These are phyloP conservation scores for Sextonia rubra DNA, from an alignment of 164 flowering plant species.

Conservation along the genomic window DNA sequence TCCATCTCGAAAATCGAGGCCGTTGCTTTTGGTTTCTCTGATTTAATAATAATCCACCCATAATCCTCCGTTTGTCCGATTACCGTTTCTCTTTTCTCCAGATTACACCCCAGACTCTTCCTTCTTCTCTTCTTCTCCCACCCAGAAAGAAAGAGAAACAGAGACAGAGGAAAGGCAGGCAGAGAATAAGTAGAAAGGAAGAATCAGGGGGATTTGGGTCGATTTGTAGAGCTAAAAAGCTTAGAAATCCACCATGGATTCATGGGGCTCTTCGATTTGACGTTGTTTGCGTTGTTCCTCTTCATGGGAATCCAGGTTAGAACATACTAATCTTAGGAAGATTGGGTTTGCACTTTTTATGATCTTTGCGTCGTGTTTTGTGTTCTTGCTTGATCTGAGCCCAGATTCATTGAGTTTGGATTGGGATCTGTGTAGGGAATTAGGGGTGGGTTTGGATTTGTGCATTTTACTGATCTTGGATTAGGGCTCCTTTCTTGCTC, in stretches of 20 bases:
- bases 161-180: not conserved
- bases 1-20: slow-evolving; percentile 43
- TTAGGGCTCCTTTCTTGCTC: not conserved
- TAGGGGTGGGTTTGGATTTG: slow-evolving; percentile 11
- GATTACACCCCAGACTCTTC: not conserved
- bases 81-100: not conserved
- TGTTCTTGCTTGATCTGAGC: slow-evolving; percentile 18
- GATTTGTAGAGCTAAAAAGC: slow-evolving; percentile 11
- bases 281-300: not conserved
- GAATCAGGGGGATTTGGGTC: slow-evolving; percentile 1
- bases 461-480: not conserved
- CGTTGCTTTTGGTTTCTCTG: not conserved
- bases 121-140: not conserved
- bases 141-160: too few species aligned
- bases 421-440: slow-evolving; percentile 57
- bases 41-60: not conserved
- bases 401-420: slow-evolving; percentile 60
- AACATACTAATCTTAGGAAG: too few species aligned
- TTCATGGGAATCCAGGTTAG: slow-evolving; percentile 30
- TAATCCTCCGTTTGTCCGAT: not conserved
- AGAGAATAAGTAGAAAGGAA: not conserved
- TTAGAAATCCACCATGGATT: slow-evolving; percentile 12
- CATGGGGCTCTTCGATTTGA: slow-evolving; percentile 9
- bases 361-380: slow-evolving; percentile 3
- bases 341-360: too few species aligned